Evolutionary conservation across 2,329 filamentous ascomycete genomes (phyloP), one percentile per base, ranked within the genome.

Genomic region (Calycina herbarum): DNA sequence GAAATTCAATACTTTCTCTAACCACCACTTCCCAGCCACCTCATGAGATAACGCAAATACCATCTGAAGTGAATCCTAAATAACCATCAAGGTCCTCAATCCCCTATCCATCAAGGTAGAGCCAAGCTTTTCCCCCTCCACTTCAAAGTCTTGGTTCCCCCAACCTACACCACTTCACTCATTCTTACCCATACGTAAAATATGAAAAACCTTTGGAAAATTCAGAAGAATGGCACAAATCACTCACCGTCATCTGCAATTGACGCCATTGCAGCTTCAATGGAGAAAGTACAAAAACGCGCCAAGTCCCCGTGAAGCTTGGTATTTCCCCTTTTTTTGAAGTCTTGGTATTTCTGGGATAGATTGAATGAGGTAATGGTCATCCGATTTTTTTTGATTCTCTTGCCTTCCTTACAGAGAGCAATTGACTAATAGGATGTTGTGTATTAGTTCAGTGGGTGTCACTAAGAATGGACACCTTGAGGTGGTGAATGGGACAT

Each of bases 61-160:
- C 29, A 15, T 17, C 17, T 11, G 38, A 10, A 48, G 10, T 10
- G 5, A 8, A 0, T 60, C 40, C 11, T 10, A 6, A 4, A 24
- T 51, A 61, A 27, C 59, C 59, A 61, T 61, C 59, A n/a, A 51
- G 59, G 59, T 61, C 5, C 38, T 11, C 42, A 48, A 20, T 15
- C 11, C 42, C 40, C 59, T 48, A 40, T 7, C 59, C 59, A 33
- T 61, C 59, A 61, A 61, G 59, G 59, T 61, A 51, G 1, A 20
- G 42, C 40, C 59, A 48, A 61, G 42, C n/a, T n/a, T 51, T 10
- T 4, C 24, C 40, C 5, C 59, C 56, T 27, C 59, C 24, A 31
- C 27, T n/a, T 48, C 24, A 5, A 33, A 54, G 11, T 40, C 59
- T 61, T 31, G 33, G 27, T 45, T 31, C n/a, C 29, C 42, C 17